These are phyloP conservation scores for Aspergillus spinulosporus DNA, from an alignment of 2,329 filamentous ascomycete genomes.

Conservation along the genomic window DNA sequence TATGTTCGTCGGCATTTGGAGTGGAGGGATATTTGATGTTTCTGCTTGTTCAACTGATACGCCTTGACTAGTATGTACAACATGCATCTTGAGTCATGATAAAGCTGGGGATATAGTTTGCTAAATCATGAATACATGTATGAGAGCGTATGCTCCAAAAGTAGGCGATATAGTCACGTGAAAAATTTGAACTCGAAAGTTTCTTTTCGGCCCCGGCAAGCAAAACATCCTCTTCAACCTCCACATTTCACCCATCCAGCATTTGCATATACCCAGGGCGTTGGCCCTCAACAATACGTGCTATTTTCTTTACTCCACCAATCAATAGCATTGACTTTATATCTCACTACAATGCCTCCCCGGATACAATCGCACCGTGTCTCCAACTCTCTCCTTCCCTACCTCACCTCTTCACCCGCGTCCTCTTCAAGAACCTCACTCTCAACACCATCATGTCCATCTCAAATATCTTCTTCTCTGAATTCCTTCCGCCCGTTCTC, in stretches of 20 bases:
- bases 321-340: background rate
- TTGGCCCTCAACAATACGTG: background rate
- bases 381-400: slow-evolving; percentile 36
- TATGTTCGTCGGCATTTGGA: background rate
- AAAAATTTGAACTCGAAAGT: slow-evolving; percentile 23
- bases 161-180: slow-evolving; percentile 15
- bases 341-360: slow-evolving; percentile 35
- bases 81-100: background rate
- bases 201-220: slow-evolving; percentile 26
- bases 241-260: slow-evolving; percentile 23
- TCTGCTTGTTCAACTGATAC: too few relatives aligned
- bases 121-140: background rate
- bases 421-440: slow-evolving; percentile 20
- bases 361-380: slow-evolving; percentile 41
- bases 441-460: slow-evolving; percentile 11
- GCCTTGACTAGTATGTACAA: too few relatives aligned
- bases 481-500: slow-evolving; percentile 35
- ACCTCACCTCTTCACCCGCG: slow-evolving; percentile 31
- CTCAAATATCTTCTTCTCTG: slow-evolving; percentile 17
- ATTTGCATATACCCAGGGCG: slow-evolving; percentile 1
- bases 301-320: background rate
- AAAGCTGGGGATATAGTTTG: background rate
- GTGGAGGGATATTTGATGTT: background rate
- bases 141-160: background rate
- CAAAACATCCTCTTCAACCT: slow-evolving; percentile 13